Percentiles rank a stretch among this genome's conserved stretches.
Conservation (phyloP, 2,329 filamentous ascomycete genomes). For the Blumeriella jaapii region DNA sequence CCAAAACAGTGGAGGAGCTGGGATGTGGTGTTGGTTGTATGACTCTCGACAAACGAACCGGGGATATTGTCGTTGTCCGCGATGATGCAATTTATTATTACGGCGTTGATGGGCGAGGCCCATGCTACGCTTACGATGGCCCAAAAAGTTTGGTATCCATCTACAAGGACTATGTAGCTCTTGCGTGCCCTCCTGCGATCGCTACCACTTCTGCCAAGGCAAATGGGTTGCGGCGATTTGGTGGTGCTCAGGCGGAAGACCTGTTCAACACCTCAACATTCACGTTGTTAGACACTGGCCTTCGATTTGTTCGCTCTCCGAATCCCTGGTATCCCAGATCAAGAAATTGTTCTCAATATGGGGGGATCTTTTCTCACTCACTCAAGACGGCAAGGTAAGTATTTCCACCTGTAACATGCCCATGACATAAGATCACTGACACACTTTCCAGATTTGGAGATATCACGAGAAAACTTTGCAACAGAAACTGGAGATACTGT, state of each 20-base stretch:
- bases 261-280: constrained; percentile 82
- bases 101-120: constrained; percentile 69
- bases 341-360: constrained; percentile 75
- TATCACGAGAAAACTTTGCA: constrained; percentile 87
- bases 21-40: constrained; percentile 94
- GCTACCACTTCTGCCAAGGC: constrained; percentile 39
- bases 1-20: constrained; percentile 76
- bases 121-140: constrained; percentile 83
- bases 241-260: constrained; percentile 59
- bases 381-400: constrained; percentile 77
- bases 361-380: constrained; percentile 85
- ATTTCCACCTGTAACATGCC: not conserved
- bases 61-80: constrained; percentile 81
- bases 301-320: constrained; percentile 82
- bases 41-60: constrained; percentile 68
- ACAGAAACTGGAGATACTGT: constrained; percentile 86
- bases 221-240: constrained; percentile 57
- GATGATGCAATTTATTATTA: constrained; percentile 97
- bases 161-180: constrained; percentile 74
- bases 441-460: constrained; percentile 56
- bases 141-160: constrained; percentile 72
- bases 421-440: constrained; percentile 20
- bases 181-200: constrained; percentile 62
- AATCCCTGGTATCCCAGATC: constrained; percentile 71
- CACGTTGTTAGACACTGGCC: constrained; percentile 79